Evolutionary conservation across 306 rosid genomes (phyloP), one percentile per base, ranked within the genome.

Genomic region (Pyrus communis): DNA sequence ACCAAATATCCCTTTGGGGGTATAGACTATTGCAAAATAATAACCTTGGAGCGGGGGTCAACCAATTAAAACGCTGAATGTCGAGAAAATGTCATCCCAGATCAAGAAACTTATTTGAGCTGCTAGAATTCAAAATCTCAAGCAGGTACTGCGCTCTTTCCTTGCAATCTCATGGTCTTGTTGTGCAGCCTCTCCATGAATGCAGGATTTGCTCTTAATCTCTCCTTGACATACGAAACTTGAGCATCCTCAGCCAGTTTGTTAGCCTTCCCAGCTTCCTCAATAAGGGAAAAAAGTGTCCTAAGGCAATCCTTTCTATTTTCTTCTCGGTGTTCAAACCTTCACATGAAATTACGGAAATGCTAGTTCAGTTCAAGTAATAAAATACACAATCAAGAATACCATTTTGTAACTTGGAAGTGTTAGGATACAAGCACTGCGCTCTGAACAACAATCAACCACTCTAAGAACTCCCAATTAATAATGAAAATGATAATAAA

Each of bases 321-420:
- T 83, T 96, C 99, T 79, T 96, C 98, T 57, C 97, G 90, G 74
- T 96, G 97, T 70, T 92, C 99, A 75, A 82, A 96, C 87, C 99
- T 96, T 84, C 72, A 79, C 75, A 45, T n/a, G 30, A 77, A 13
- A 81, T 21, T 40, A 22, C 3, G 43, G 51, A 54, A 18, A 15
- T 1, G 1, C 14, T 9, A 31, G 13, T 23, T 40, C 64, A 33
- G 63, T 23, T 67, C 70, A 27, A 58, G 38, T 55, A 43, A 57
- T 28, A 67, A 58, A 54, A 59, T 10, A 4, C 28, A 30, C 19
- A 77, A 31, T 30, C 21, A 74, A 30, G 14, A 55, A 71, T 63
- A 73, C 52, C 76, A 66, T 63, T 13, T 66, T 28, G 65, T 8
- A 49, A 49, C 54, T 14, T 28, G 46, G 69, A 5, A 69, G 12